Base-by-base conservation (phyloP, 2,329 filamentous ascomycete species). In the Bimuria novae-zelandiae region DNA sequence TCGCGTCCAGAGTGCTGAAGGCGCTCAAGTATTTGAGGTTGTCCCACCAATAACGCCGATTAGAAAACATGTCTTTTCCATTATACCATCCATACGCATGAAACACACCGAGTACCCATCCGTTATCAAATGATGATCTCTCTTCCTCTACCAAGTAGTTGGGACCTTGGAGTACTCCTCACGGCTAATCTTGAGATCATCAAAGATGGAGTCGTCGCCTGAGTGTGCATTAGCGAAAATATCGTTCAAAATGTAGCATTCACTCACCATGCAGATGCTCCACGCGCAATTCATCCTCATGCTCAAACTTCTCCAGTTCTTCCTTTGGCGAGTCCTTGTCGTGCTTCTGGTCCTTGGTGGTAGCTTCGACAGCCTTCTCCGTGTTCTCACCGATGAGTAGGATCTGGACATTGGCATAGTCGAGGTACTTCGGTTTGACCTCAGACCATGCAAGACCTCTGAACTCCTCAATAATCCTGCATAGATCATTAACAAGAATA, bases 331-430 rank as follows among this genome's bases (percentile, higher is more conserved):
- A 82, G 57, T 86, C 82, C 63, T 87, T 85, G 14, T 72, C 62
- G 5, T 79, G 69, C 57, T 83, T 77, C 63, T 87, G 77, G 39
- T 84, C 75, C 58, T 87, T 85, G 19, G 79, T 76, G 3, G 80
- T 79, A 22, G 81, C 76, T 62, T 86, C 80, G 0, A 84, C 75
- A 0, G 84, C 86, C 54, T 82, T 83, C 0, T 83, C 79, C 21
- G 74, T 76, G 1, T 81, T 81, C 63, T 90, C 85, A 6, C 92
- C 91, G 39, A 96, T 87, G 51, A 96, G 80, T 8, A 96, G 75
- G 49, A 96, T 81, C 67, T 96, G 90, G 0, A 88, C 83, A 59
- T 90, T 89, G 29, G 80, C 80, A 66, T 89, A 90, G 62, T 93
- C 82, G 3, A 96, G 78, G 61, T 92, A 85, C 52, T 88, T 84